Base-by-base conservation (phyloP, 202 grass and related monocot species). In the Eragrostis tef region DNA sequence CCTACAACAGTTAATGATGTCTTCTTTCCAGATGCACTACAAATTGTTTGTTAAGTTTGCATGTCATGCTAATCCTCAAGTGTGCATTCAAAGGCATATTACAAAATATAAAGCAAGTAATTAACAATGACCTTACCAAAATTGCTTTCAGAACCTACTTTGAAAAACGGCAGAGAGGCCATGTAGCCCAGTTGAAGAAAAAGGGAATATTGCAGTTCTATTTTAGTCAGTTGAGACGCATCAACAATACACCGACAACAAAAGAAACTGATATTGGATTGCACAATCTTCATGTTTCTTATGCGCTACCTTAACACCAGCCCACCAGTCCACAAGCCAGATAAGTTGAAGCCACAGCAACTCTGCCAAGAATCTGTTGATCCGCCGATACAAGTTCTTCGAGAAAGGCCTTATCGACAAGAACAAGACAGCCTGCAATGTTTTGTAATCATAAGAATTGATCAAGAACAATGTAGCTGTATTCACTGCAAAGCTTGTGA, bases 261-360 rank as follows among this genome's bases (percentile, higher is more conserved):
- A 17, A 64, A 22, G 25, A 78, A 66, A 14, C 45, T 16, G 46
- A 52, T 6, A 41, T 65, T 50, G 19, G 3, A 66, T 39, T 65
- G 61, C 60, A 20, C 19, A 24, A 52, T 8, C 34, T 66, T 39
- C 36, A 52, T 14, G 25, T 17, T 52, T 52, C 29, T 52, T 51
- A 51, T 50, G 27, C 6, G 29, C 1, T 87, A 97, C 94, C 91
- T 94, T 92, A 74, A 93, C 85, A 59, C 89, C 87, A 59, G 89
- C 91, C 89, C 94, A 97, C 94, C 94, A 97, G 75, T 97, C 94
- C 50, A 93, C 84, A 77, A 97, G 80, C 91, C 91, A 97, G 67
- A 94, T 74, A 42, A 94, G 74, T 81, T 97, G 87, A 67, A 97
- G 82, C 94, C 94, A 97, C 62, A 97, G 66, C 11, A 97, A 74